phyloP scores from a whole-genome alignment of 257 asterid species.

The Prunella vulgaris region DNA sequence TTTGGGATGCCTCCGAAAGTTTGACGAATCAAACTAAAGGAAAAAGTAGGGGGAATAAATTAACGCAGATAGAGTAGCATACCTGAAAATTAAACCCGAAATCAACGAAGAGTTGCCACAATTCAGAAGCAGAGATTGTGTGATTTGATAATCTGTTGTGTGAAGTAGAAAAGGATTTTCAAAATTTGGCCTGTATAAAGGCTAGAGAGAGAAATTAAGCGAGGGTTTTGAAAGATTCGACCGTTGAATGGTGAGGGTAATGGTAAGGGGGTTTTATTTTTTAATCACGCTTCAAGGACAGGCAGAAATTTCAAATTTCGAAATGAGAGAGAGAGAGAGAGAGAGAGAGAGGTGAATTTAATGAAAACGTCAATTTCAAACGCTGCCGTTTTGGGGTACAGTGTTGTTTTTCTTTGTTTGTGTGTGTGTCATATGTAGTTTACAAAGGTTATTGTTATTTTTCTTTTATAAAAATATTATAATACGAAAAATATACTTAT shows the following conservation, averaged over 20 bases:
- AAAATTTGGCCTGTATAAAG: slow-evolving; percentile 2
- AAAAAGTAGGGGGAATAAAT: background rate
- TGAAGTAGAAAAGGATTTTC: background rate
- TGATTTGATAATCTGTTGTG: no score
- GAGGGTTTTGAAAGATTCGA: slow-evolving; percentile 23
- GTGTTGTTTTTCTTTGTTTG: no score
- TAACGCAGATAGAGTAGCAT: slow-evolving; percentile 18
- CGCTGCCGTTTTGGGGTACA: no score
- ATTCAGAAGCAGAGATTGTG: slow-evolving; percentile 10
- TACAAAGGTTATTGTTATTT: no score
- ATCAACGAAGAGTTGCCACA: background rate
- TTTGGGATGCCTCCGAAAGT: background rate
- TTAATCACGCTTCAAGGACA: slow-evolving; percentile 9
- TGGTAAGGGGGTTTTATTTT: slow-evolving; percentile 19
- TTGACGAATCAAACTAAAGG: background rate
- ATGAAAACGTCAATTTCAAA: background rate
- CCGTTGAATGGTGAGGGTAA: slow-evolving; percentile 33
- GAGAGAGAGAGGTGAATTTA: slow-evolving; percentile 8
- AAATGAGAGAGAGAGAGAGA: background rate
- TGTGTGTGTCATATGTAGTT: no score
- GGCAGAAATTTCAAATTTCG: slow-evolving; percentile 26
- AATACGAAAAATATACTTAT: no score
- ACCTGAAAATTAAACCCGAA: slow-evolving; percentile 27
- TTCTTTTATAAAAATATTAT: no score
- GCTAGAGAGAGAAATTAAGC: slow-evolving; percentile 22